Conservation (phyloP, 2,329 filamentous ascomycete species). For the Myrmaecium sp. region DNA sequence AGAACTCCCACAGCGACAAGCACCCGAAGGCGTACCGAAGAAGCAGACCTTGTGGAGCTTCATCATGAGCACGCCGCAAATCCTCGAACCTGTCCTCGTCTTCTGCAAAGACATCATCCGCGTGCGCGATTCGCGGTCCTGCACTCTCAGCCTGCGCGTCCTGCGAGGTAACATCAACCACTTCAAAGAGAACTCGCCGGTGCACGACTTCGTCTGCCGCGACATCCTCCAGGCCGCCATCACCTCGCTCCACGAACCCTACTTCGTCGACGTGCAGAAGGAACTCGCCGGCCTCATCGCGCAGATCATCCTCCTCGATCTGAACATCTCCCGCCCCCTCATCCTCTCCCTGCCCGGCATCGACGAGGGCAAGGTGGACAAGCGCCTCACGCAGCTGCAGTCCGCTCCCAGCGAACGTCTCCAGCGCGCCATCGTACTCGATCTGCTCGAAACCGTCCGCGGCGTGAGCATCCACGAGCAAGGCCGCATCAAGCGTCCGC, state of each 20-base stretch:
- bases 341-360: slow-evolving; percentile 71
- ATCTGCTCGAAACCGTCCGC: slow-evolving; percentile 70
- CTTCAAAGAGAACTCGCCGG: slow-evolving; percentile 40
- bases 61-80: slow-evolving; percentile 57
- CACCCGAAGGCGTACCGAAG: slow-evolving; percentile 10
- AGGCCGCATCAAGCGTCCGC: slow-evolving; percentile 50
- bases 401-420: slow-evolving; percentile 42
- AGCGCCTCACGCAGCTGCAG: slow-evolving; percentile 24
- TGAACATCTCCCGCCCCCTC: slow-evolving; percentile 53
- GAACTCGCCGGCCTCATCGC: slow-evolving; percentile 81
- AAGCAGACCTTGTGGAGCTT: slow-evolving; percentile 59
- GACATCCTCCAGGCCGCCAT: slow-evolving; percentile 84
- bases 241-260: slow-evolving; percentile 79
- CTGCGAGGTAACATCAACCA: slow-evolving; percentile 72
- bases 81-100: slow-evolving; percentile 75
- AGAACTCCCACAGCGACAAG: background rate
- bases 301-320: slow-evolving; percentile 64
- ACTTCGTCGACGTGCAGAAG: slow-evolving; percentile 92
- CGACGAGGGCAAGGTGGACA: slow-evolving; percentile 46
- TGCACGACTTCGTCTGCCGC: slow-evolving; percentile 77
- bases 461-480: slow-evolving; percentile 88
- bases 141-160: slow-evolving; percentile 69
- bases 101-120: slow-evolving; percentile 85
- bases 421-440: slow-evolving; percentile 66
- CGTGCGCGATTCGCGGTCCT: slow-evolving; percentile 79